phyloP scores from a whole-genome alignment of 257 asterid genomes.

The Cruciata laevipes region DNA sequence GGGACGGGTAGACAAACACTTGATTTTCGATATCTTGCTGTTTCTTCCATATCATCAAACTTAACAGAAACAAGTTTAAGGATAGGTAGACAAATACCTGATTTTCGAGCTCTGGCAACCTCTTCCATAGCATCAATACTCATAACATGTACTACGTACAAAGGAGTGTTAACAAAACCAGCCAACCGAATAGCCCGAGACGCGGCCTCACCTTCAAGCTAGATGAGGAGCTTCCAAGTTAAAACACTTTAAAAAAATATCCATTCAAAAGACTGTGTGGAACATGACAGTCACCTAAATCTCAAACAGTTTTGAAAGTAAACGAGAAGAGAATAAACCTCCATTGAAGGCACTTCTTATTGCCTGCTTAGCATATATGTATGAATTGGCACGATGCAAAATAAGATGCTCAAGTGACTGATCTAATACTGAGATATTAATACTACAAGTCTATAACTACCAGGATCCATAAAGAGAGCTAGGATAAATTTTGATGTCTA shows the following conservation, averaged over 20 bases:
- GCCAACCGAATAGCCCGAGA: slow-evolving; percentile 91
- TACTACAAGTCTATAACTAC: neutral
- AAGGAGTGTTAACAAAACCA: slow-evolving; percentile 84
- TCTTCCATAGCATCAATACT: slow-evolving; percentile 98
- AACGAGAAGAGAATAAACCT: no score
- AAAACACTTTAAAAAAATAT: neutral
- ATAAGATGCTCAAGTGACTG: neutral
- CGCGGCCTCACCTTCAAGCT: slow-evolving; percentile 97
- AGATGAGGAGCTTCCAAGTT: slow-evolving; percentile 22
- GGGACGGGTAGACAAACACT: slow-evolving; percentile 35
- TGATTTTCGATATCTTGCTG: slow-evolving; percentile 83
- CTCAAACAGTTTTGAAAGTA: no score
- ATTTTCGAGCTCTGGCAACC: slow-evolving; percentile 88
- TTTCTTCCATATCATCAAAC: slow-evolving; percentile 85
- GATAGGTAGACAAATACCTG: slow-evolving; percentile 45
- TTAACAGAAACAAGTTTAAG: neutral
- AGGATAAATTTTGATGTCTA: neutral
- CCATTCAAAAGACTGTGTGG: neutral
- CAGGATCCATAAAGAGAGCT: neutral
- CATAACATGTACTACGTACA: slow-evolving; percentile 97
- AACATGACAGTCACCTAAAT: neutral
- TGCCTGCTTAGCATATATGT: neutral
- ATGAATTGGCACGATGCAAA: neutral
- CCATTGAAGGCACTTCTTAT: neutral
- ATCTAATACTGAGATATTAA: neutral